A percentile compares a stretch with the other conserved stretches of the same genome.
phyloP scores from a whole-genome alignment of 768 basidiomycete genomes.

The Rhizopogon vesiculosus region DNA sequence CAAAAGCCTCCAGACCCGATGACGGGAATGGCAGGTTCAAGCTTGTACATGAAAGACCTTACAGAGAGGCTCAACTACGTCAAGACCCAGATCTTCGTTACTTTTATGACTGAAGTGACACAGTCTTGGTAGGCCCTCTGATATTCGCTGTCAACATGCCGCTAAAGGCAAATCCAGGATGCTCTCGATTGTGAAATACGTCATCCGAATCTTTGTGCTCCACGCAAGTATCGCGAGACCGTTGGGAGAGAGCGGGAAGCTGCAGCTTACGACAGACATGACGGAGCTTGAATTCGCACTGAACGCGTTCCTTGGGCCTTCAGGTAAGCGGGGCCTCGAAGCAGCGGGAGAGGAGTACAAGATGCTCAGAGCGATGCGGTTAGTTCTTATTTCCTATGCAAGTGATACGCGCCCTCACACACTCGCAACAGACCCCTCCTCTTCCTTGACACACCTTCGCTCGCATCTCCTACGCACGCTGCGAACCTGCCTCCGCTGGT shows the following conservation, averaged over 20 bases:
- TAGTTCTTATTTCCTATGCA: slow-evolving; percentile 14
- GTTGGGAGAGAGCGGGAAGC: slow-evolving; percentile 87
- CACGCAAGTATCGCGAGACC: slow-evolving; percentile 94
- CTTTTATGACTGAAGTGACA: slow-evolving; percentile 69
- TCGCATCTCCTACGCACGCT: slow-evolving; percentile 65
- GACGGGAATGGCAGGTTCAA: slow-evolving; percentile 47
- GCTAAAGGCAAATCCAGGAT: slow-evolving; percentile 37
- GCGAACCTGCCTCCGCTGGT: slow-evolving; percentile 80
- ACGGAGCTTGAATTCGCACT: slow-evolving; percentile 93
- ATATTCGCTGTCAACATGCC: background rate
- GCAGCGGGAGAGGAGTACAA: slow-evolving; percentile 84
- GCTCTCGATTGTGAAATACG: slow-evolving; percentile 65
- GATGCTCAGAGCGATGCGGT: slow-evolving; percentile 84
- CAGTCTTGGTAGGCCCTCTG: slow-evolving; percentile 59
- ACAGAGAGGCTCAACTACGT: slow-evolving; percentile 83
- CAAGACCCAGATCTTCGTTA: slow-evolving; percentile 71
- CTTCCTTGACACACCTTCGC: slow-evolving; percentile 75
- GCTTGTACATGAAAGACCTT: slow-evolving; percentile 89
- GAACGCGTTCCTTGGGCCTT: slow-evolving; percentile 64
- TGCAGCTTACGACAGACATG: slow-evolving; percentile 95
- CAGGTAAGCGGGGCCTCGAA: slow-evolving; percentile 64
- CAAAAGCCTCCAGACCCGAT: slow-evolving; percentile 64
- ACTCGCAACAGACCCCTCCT: slow-evolving; percentile 64
- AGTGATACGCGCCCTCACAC: background rate
- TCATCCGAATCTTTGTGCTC: slow-evolving; percentile 82